Evolutionary conservation across 2,329 filamentous ascomycete genomes (phyloP), one percentile per base, ranked within the genome.

Genomic region (Fusarium sp.): DNA sequence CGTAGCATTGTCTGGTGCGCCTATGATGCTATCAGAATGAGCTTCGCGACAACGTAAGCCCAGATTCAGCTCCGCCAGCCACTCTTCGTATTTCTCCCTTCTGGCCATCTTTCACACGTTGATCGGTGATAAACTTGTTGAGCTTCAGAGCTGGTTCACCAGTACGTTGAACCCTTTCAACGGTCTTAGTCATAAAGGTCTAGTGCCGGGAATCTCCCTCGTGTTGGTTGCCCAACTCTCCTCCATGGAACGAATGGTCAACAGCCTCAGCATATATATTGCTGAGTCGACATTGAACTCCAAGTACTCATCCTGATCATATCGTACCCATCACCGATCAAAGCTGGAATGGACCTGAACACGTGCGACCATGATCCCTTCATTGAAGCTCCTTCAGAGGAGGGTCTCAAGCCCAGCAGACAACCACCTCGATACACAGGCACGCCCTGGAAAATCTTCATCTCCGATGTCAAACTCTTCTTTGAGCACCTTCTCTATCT

Each of bases 391-490:
- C 53, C 55, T 3, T 57, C 53, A 29, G 19, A n/a, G 1, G 46
- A 45, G 38, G 46, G 53, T 6, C 38, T 54, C 23, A 59, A 49
- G n/a, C 35, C 42, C 1, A 55, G 49, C 15, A 33, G 10, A 17
- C 31, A 47, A 9, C 36, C 58, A 4, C 56, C 57, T n/a, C 58
- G 56, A 14, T 61, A 61, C 29, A 61, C 58, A 2, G 50, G 50
- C 23, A 61, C 49, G 2, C 58, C 58, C 9, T 36, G 25, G n/a
- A 31, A 39, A 3, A 31, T 61, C 10, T 56, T 61, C 17, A 6
- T 43, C 9, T 43, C 17, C 13, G 58, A 61, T 11, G 7, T 61
- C 2, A 39, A 37, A 9, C 46, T 61, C 19, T 61, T 61, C 25
- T 55, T 61, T 11, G 6, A 19, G 4, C 39, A 61, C 14, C 33